Conservation (phyloP, 2,329 filamentous ascomycete species). For the Zymoseptoria brevis region DNA sequence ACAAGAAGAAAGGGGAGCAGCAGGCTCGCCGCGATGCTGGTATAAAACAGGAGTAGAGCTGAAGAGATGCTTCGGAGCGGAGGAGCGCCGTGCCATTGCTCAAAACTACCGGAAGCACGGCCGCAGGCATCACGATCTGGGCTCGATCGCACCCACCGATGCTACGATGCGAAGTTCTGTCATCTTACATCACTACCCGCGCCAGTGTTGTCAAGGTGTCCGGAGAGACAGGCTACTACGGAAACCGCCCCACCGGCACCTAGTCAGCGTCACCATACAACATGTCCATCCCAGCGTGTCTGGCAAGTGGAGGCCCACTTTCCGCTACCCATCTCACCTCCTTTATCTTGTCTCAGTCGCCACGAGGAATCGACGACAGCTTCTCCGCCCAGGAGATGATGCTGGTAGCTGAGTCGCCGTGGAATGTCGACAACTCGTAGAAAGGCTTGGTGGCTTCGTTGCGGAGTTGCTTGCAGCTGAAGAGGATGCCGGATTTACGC, state of each 20-base stretch:
- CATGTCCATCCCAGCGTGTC: too few species aligned
- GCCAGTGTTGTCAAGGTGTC: too few species aligned
- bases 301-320: too few species aligned
- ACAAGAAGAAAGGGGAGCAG: background rate
- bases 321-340: background rate
- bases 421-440: background rate
- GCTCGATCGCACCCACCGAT: too few species aligned
- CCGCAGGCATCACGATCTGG: too few species aligned
- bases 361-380: too few species aligned
- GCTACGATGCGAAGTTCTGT: too few species aligned
- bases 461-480: background rate
- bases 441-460: background rate
- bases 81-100: too few species aligned
- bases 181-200: too few species aligned
- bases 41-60: background rate
- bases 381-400: background rate
- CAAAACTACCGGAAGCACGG: too few species aligned
- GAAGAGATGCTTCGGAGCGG: background rate
- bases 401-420: background rate
- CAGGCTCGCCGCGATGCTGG: background rate
- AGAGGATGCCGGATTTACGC: background rate
- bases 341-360: too few species aligned
- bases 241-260: background rate
- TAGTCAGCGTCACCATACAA: background rate
- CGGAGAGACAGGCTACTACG: too few species aligned